Evolutionary conservation across 805 yeast genomes (phyloP), one percentile per base, ranked within the genome.

Genomic region (Hanseniaspora nectarophila): DNA sequence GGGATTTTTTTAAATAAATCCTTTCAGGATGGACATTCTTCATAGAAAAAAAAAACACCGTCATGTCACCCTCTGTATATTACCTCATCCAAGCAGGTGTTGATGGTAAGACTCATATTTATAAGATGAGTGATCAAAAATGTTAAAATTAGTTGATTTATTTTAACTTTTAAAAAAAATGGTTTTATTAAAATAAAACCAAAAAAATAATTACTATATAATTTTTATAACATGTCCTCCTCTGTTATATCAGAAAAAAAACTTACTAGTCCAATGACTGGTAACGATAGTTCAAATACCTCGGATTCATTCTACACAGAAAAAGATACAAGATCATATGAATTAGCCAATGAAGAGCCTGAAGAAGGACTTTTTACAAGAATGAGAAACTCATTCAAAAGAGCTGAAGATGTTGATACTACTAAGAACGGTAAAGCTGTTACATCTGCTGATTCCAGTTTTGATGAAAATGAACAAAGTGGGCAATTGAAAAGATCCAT

Each of bases 401-500:
- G 65, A 29, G 69, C 65, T 9, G 75, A 75, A 23, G 60, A 13
- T 18, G 28, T 4, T 31, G 43, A n/a, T 42, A 45, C 8, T 15
- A n/a, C 51, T 2, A 42, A 46, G 4, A 53, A 70, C 45, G 73
- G 73, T 16, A 69, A 73, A 7, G 67, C 68, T 56, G 71, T 53
- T 43, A 57, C 66, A 57, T 58, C 55, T 61, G 59, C 63, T 35
- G 45, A 63, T 16, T 68, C 66, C 34, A 58, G 64, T 31, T 68
- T 67, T 55, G 65, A 59, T 57, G 68, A 69, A 5, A 70, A 71
- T 32, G 60, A 63, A 21, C 62, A 61, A 16, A 65, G 76, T 4
- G 75, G 76, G 23, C 68, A 67, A 49, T 67, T 73, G 46, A 63
- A 64, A 56, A 57, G 59, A 46, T 57, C 60, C 10, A 63, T 63